Evolutionary conservation across 1,139 yeast genomes (phyloP).

Genomic region (Nakaseomyces kungkrabaensis): DNA sequence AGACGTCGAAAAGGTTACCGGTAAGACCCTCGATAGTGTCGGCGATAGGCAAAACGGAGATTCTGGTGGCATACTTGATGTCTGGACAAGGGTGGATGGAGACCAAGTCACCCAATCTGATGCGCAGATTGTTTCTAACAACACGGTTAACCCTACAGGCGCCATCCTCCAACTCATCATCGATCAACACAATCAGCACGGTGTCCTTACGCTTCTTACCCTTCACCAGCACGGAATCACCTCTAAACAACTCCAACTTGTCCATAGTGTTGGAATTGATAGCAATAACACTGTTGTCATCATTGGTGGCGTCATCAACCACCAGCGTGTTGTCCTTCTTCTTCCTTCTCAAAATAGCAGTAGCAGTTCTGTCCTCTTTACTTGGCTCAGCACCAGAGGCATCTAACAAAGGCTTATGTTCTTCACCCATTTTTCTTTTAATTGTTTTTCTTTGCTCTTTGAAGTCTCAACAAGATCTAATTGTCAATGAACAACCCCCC

Average conservation of each 20-base stretch:
- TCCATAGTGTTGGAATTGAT: conserved; percentile 96
- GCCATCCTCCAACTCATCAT: conserved; percentile 95
- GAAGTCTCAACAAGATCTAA: no score
- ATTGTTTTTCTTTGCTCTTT: no score
- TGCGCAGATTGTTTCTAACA: conserved; percentile 89
- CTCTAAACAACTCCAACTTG: conserved; percentile 85
- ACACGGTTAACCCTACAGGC: conserved; percentile 90
- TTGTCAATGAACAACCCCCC: no score
- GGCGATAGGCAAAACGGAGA: conserved; percentile 93
- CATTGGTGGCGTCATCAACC: conserved; percentile 95
- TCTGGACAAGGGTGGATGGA: conserved; percentile 95
- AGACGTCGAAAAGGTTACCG: conserved; percentile 94
- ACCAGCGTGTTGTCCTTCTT: conserved; percentile 88
- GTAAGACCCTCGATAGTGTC: conserved; percentile 98
- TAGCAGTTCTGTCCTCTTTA: conserved; percentile 81
- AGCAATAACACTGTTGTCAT: conserved; percentile 92
- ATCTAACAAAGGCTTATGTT: conserved; percentile 37
- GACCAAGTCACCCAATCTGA: conserved; percentile 86
- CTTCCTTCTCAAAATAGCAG: conserved; percentile 93
- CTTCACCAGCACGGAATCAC: conserved; percentile 93
- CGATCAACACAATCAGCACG: conserved; percentile 91
- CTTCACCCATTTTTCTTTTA: conserved; percentile 24
- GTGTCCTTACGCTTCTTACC: conserved; percentile 98
- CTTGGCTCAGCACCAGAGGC: conserved; percentile 45
- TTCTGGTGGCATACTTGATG: conserved; percentile 86